These are phyloP conservation scores for Microdochium paspali DNA, from an alignment of 2,329 filamentous ascomycete genomes.

Conservation along the genomic window DNA sequence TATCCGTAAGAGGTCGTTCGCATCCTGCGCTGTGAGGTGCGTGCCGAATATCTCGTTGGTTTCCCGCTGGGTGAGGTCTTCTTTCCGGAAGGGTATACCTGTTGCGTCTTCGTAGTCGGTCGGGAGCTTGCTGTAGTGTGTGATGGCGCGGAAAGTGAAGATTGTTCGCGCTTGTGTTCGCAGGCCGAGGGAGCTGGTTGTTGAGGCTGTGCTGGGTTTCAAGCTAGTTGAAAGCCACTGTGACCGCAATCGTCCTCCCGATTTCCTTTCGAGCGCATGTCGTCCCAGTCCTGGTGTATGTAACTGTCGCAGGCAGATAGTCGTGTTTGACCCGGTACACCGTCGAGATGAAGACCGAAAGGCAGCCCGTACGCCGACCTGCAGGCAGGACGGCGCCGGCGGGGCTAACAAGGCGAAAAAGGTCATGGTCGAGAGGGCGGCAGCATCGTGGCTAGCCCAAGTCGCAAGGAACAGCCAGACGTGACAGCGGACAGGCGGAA, in stretches of 20 bases:
- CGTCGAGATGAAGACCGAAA: not conserved
- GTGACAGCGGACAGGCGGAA: too few relatives aligned
- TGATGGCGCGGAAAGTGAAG: slow-evolving; percentile 27
- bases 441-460: not conserved
- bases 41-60: slow-evolving; percentile 39
- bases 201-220: not conserved
- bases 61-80: slow-evolving; percentile 39
- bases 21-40: slow-evolving; percentile 29
- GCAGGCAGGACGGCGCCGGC: not conserved
- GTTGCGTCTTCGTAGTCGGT: slow-evolving; percentile 42
- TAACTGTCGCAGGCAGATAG: not conserved
- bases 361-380: not conserved
- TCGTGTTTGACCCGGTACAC: not conserved
- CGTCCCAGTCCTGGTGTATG: not conserved
- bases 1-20: slow-evolving; percentile 46
- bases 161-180: slow-evolving; percentile 14
- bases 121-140: slow-evolving; percentile 49
- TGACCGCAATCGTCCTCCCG: not conserved
- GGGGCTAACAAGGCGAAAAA: not conserved
- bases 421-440: not conserved
- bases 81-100: slow-evolving; percentile 42
- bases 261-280: not conserved
- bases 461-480: not conserved
- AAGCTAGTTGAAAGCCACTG: not conserved
- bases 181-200: slow-evolving; percentile 4